A percentile compares a stretch with the other conserved stretches of the same genome.
Conservation (phyloP, 805 yeast species). For the Scheffersomyces coipomensis region DNA sequence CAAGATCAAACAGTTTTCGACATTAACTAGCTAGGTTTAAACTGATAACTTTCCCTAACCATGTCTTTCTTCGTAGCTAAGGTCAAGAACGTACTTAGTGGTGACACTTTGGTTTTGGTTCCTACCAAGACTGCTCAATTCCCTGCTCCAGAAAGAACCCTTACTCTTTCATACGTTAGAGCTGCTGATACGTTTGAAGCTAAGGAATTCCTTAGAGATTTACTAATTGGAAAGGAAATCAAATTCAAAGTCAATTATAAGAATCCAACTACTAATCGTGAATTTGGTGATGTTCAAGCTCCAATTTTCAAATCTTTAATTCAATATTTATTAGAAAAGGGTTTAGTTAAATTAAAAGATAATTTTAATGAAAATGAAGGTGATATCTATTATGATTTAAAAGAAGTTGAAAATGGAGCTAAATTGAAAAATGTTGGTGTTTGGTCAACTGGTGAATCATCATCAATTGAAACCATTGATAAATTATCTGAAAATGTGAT, state of each 20-base stretch:
- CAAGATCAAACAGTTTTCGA: no score
- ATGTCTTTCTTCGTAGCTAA: constrained; percentile 42
- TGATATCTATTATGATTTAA: constrained; percentile 38
- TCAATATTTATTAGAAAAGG: constrained; percentile 54
- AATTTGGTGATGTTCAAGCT: constrained; percentile 68
- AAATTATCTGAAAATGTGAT: constrained; percentile 30
- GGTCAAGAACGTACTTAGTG: constrained; percentile 69
- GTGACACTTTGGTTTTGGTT: constrained; percentile 64
- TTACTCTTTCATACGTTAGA: constrained; percentile 64
- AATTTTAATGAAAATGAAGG: constrained; percentile 40
- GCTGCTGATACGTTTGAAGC: constrained; percentile 60
- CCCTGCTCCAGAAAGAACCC: constrained; percentile 53
- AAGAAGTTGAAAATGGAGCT: constrained; percentile 49
- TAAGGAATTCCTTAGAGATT: constrained; percentile 59
- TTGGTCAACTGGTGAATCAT: constrained; percentile 38
- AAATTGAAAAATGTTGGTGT: constrained; percentile 50
- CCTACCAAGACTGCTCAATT: constrained; percentile 46
- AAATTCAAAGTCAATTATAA: constrained; percentile 58
- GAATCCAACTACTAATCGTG: constrained; percentile 50
- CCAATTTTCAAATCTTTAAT: constrained; percentile 62
- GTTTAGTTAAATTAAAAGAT: constrained; percentile 62
- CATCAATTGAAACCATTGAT: constrained; percentile 16
- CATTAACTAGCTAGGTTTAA: no score
- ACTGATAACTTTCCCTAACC: no score
- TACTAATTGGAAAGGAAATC: constrained; percentile 64